phyloP scores from a whole-genome alignment of 129 eudicot genomes.

The Ambrosia artemisiifolia region DNA sequence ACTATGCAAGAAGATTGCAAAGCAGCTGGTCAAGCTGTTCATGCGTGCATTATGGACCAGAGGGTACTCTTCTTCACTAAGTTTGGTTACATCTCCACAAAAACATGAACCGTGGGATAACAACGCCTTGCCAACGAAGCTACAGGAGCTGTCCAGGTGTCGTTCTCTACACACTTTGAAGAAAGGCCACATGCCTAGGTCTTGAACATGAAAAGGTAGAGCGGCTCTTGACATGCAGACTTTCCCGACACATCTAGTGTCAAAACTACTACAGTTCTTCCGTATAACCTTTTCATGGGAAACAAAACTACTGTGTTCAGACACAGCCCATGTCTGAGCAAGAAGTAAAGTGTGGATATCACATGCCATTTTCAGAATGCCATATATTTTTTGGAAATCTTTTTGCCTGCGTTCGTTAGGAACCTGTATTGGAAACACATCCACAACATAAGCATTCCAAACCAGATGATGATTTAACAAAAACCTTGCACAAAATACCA shows the following conservation, averaged over 20 bases:
- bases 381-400: not conserved
- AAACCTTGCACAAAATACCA: not conserved
- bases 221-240: not conserved
- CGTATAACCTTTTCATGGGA: not conserved
- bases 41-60: constrained; percentile 14
- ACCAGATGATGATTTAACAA: not conserved
- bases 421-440: not conserved
- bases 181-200: not conserved
- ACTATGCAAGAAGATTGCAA: constrained; percentile 9
- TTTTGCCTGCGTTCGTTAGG: not conserved
- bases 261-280: not conserved
- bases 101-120: not conserved
- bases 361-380: not conserved
- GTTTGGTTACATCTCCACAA: constrained; percentile 14
- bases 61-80: constrained; percentile 14
- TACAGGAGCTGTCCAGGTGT: not conserved
- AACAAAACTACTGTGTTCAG: not conserved
- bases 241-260: not conserved
- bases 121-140: not conserved
- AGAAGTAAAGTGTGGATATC: not conserved
- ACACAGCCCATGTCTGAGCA: constrained; percentile 8
- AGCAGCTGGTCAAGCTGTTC: not conserved
- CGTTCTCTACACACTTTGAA: not conserved
- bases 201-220: constrained; percentile 12
- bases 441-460: not conserved